These are phyloP conservation scores for Coniella vitis DNA, from an alignment of 2,329 filamentous ascomycete species.

Conservation along the genomic window DNA sequence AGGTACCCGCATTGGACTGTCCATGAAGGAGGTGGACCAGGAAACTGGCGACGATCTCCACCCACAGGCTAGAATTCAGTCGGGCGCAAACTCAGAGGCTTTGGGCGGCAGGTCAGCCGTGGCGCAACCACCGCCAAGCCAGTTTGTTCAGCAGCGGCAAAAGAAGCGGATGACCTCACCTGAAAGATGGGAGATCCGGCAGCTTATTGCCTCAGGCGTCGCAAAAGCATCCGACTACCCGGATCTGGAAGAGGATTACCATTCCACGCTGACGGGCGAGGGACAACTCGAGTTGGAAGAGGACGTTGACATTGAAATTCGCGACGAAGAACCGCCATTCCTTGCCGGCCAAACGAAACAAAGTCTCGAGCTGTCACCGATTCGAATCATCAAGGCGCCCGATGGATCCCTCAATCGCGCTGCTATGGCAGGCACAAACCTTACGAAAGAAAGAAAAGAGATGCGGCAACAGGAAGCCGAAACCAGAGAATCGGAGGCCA, in stretches of 20 bases:
- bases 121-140: conserved; percentile 47
- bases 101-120: conserved; percentile 47
- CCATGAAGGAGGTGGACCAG: conserved; percentile 97
- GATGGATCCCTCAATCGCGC: conserved; percentile 97
- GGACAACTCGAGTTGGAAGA: conserved; percentile 88
- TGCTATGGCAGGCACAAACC: conserved; percentile 82
- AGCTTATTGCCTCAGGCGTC: conserved; percentile 91
- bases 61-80: conserved; percentile 70
- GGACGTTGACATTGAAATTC: conserved; percentile 93
- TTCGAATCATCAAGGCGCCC: conserved; percentile 92
- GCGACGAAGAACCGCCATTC: conserved; percentile 95
- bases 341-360: conserved; percentile 94
- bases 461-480: conserved; percentile 82
- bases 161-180: conserved; percentile 95
- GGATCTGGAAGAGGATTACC: conserved; percentile 89
- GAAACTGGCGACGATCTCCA: conserved; percentile 75
- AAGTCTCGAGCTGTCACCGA: conserved; percentile 88
- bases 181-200: conserved; percentile 94
- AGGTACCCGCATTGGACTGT: conserved; percentile 72
- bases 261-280: conserved; percentile 78
- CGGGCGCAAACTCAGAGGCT: conserved; percentile 83
- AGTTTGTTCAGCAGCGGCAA: conserved; percentile 53
- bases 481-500: conserved; percentile 66
- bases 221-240: conserved; percentile 91
- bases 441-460: conserved; percentile 87